Conservation (phyloP, 2,329 filamentous ascomycete species). For the Metarhizium sp. region DNA sequence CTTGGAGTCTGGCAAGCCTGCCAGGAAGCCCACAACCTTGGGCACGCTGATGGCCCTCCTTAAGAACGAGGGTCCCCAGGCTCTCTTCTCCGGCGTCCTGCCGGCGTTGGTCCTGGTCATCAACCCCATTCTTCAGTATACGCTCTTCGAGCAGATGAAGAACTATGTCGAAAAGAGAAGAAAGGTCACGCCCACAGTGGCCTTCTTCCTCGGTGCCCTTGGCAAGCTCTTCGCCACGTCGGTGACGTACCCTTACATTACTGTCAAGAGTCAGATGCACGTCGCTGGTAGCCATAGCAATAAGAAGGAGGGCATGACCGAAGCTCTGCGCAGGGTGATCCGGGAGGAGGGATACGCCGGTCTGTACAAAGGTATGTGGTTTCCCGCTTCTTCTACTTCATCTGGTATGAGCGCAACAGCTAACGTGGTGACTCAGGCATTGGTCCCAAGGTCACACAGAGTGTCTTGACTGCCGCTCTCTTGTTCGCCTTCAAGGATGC, state of each 20-base stretch:
- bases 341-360: conserved; percentile 85
- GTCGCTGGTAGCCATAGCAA: conserved; percentile 63
- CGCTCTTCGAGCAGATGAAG: conserved; percentile 97
- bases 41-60: conserved; percentile 74
- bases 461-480: conserved; percentile 90
- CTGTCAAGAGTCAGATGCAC: conserved; percentile 96
- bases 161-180: conserved; percentile 67
- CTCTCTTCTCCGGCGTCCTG: conserved; percentile 85
- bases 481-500: conserved; percentile 98
- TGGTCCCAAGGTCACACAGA: conserved; percentile 92
- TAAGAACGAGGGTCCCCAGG: conserved; percentile 70
- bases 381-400: neutral
- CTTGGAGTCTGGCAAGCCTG: conserved; percentile 27
- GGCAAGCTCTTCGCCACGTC: conserved; percentile 91
- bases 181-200: conserved; percentile 73
- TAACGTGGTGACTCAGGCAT: conserved; percentile 52
- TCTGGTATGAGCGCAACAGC: neutral
- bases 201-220: conserved; percentile 83
- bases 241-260: conserved; percentile 98
- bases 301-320: conserved; percentile 72
- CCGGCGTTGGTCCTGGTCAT: conserved; percentile 90
- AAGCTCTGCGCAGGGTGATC: conserved; percentile 70
- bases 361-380: conserved; percentile 69
- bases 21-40: conserved; percentile 57
- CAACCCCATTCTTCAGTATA: conserved; percentile 98